Evolutionary conservation across 2,329 filamentous ascomycete species (phyloP), one percentile per base, ranked within the genome.

Genomic region (Ascochyta pisi): DNA sequence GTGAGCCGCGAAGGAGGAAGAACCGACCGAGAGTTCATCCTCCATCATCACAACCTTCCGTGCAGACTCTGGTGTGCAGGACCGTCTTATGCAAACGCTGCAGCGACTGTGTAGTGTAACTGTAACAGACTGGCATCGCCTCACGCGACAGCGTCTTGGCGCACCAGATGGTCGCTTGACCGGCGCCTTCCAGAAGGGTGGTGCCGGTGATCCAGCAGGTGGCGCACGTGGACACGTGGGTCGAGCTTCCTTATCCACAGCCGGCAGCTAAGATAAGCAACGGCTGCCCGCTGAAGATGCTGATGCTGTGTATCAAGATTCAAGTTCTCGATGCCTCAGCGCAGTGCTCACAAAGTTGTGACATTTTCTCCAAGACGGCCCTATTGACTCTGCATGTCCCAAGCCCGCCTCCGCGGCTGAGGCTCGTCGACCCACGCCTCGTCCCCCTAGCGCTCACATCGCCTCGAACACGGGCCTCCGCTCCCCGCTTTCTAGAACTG

Each of bases 401-500:
- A 6, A 16, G 45, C 44, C 54, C 43, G 48, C 39, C 48, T 39
- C 48, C 39, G 33, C 44, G 50, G 45, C 54, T 47, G 37, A 53
- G 41, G 39, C 50, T 54, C 41, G 39, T 53, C 24, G 49, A 51
- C 34, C 54, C 48, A 51, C 47, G 54, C 42, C 42, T 43, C 50
- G 46, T 31, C 27, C 39, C 50, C 34, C 29, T 57, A 61, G 62
- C 58, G 44, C 49, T 50, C 51, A 62, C 59, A 41, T 58, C 40
- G 49, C 35, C 45, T 35, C 49, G 26, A 9, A 38, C 35, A 43
- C 54, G 49, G 42, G 44, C 44, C 40, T 50, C 59, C 58, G 44
- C 39, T 62, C 60, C 65, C 65, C 63, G 65, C 65, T 65, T 66
- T 65, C 58, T 62, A 57, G 51, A 56, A 42, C 46, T 45, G 42